Evolutionary conservation across 345 rosid genomes (phyloP).

Genomic region (Stellera chamaejasme): DNA sequence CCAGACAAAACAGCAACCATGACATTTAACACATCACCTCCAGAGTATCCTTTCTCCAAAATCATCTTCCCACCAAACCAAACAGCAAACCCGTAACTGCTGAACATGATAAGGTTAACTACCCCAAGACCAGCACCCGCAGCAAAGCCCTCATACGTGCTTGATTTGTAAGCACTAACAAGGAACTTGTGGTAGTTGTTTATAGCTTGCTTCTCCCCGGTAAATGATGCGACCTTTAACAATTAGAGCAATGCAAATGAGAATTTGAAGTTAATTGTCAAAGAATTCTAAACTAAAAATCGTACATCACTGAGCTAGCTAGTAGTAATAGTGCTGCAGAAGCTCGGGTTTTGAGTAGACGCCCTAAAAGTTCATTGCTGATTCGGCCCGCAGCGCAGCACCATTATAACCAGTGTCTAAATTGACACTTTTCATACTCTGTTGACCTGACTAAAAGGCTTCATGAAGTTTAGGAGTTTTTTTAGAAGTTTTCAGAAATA

Average conservation of each 20-base stretch:
- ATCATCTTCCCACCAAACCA: conserved; percentile 87
- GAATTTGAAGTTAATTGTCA: neutral
- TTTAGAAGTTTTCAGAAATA: too few species aligned
- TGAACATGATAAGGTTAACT: conserved; percentile 29
- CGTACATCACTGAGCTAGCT: too few species aligned
- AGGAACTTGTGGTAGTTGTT: conserved; percentile 47
- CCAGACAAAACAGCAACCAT: conserved; percentile 67
- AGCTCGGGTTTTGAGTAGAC: too few species aligned
- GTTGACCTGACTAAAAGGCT: too few species aligned
- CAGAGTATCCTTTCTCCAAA: conserved; percentile 57
- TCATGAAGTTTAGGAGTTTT: too few species aligned
- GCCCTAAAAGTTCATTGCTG: too few species aligned
- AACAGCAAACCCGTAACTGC: conserved; percentile 62
- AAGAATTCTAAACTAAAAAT: too few species aligned
- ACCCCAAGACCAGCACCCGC: conserved; percentile 66
- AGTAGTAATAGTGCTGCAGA: too few species aligned
- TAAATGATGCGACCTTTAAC: conserved; percentile 78
- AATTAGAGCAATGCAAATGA: neutral
- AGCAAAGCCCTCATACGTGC: conserved; percentile 53
- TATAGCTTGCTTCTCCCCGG: conserved; percentile 78
- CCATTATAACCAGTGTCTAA: too few species aligned
- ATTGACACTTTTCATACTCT: too few species aligned
- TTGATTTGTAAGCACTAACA: conserved; percentile 53
- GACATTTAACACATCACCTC: conserved; percentile 67
- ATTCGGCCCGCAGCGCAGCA: too few species aligned